These are phyloP conservation scores for Ampelomyces quisqualis DNA, from an alignment of 2,329 filamentous ascomycete species.

Conservation along the genomic window DNA sequence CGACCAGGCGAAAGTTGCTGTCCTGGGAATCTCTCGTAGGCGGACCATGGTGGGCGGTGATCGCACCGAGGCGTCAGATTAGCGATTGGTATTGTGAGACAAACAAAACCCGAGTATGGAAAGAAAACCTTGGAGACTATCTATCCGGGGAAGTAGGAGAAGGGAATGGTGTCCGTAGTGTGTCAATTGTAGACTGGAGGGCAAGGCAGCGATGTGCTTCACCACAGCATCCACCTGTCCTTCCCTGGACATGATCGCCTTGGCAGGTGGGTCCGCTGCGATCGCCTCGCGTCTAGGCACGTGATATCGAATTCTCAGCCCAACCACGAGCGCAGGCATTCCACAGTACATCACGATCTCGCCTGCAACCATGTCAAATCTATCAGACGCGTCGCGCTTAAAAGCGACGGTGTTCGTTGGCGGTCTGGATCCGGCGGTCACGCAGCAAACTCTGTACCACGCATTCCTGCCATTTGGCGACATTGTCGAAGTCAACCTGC, in stretches of 20 bases:
- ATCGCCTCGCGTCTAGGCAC: conserved; percentile 20
- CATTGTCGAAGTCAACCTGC: conserved; percentile 85
- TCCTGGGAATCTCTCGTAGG: conserved; percentile 93
- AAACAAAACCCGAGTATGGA: conserved; percentile 20
- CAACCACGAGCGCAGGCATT: conserved; percentile 8
- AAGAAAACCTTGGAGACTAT: conserved; percentile 13
- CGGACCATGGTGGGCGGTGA: conserved; percentile 72
- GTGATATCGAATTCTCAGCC: conserved; percentile 27
- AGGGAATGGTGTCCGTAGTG: conserved; percentile 21
- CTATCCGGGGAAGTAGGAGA: conserved; percentile 7
- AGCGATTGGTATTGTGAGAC: conserved; percentile 19
- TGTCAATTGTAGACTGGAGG: conserved; percentile 17
- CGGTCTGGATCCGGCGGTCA: conserved; percentile 79
- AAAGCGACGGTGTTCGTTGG: conserved; percentile 93
- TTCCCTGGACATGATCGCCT: conserved; percentile 27
- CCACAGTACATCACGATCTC: conserved; percentile 1
- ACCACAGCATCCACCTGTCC: conserved; percentile 42
- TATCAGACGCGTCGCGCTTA: conserved; percentile 80
- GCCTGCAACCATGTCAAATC: conserved; percentile 45
- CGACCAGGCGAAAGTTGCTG: conserved; percentile 96
- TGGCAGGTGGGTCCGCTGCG: conserved; percentile 15
- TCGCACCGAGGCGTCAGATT: conserved; percentile 33
- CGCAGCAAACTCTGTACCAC: conserved; percentile 72
- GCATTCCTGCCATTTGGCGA: conserved; percentile 97
- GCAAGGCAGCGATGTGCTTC: conserved; percentile 30